A percentile compares a stretch with the other conserved stretches of the same genome.
phyloP scores from a whole-genome alignment of 805 yeast species.

The Saccharomycopsis sp. region DNA sequence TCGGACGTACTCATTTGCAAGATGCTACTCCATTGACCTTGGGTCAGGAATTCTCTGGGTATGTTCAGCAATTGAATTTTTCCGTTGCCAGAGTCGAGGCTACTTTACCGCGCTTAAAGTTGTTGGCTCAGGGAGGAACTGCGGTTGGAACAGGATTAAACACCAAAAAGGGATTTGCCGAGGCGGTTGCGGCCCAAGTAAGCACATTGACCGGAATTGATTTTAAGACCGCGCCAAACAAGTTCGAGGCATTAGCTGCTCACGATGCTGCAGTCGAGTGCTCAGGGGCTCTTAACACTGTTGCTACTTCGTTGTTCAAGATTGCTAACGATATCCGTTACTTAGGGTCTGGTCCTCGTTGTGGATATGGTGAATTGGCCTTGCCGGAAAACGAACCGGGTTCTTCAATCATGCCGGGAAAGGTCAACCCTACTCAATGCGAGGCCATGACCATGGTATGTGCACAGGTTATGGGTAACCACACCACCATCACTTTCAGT shows the following conservation, averaged over 20 bases:
- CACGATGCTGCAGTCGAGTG: conserved; percentile 98
- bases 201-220: conserved; percentile 71
- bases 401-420: conserved; percentile 98
- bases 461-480: conserved; percentile 95
- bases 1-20: conserved; percentile 97
- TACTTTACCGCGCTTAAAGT: conserved; percentile 66
- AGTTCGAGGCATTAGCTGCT: conserved; percentile 97
- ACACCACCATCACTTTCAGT: conserved; percentile 88
- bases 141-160: conserved; percentile 98
- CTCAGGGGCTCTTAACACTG: conserved; percentile 92
- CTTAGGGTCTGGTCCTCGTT: conserved; percentile 97
- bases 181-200: conserved; percentile 78
- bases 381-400: conserved; percentile 99
- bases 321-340: conserved; percentile 97
- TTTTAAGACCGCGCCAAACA: conserved; percentile 94
- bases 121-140: conserved; percentile 97
- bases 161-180: conserved; percentile 86
- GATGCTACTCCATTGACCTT: conserved; percentile 97
- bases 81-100: conserved; percentile 83
- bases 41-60: conserved; percentile 97
- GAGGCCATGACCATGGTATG: conserved; percentile 99
- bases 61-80: conserved; percentile 85
- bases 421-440: conserved; percentile 97
- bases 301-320: conserved; percentile 88
- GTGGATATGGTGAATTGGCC: conserved; percentile 94